Evolutionary conservation across 2,329 filamentous ascomycete species (phyloP).

Genomic region (Aspergillus quadricinctus): DNA sequence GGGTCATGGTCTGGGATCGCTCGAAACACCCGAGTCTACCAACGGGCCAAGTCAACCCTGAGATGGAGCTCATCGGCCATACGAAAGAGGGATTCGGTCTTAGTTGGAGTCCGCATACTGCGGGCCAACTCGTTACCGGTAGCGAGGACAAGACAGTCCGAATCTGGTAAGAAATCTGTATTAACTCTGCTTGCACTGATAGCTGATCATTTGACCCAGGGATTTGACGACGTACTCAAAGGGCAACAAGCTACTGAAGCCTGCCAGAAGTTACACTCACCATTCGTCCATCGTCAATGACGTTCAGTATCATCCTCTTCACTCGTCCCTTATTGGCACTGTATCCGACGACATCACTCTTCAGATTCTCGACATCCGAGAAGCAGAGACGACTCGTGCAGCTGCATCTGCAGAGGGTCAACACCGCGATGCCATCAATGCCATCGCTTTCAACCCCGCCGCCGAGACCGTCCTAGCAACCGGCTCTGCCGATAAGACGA

Average conservation of each 20-base stretch:
- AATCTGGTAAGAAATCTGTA: constrained; percentile 64
- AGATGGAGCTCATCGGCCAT: constrained; percentile 83
- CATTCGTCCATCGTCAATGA: constrained; percentile 93
- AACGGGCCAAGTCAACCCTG: constrained; percentile 68
- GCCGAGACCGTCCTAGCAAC: constrained; percentile 89
- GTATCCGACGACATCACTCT: constrained; percentile 94
- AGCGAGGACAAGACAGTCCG: constrained; percentile 89
- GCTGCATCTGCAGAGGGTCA: constrained; percentile 67
- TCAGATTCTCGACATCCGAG: constrained; percentile 84
- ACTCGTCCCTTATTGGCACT: constrained; percentile 79
- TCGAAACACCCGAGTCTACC: constrained; percentile 85
- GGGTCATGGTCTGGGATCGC: constrained; percentile 89
- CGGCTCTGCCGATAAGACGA: constrained; percentile 89
- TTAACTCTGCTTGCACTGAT: background rate
- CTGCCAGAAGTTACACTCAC: constrained; percentile 73
- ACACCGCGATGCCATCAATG: constrained; percentile 90
- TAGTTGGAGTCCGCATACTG: constrained; percentile 81
- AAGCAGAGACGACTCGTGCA: constrained; percentile 60
- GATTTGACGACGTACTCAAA: constrained; percentile 74
- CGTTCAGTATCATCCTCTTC: constrained; percentile 88
- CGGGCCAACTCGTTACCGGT: constrained; percentile 80
- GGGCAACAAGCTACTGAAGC: constrained; percentile 65
- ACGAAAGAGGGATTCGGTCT: constrained; percentile 85
- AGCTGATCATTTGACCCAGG: constrained; percentile 43
- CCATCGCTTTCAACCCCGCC: constrained; percentile 88